Evolutionary conservation across 495 filamentous ascomycete species (phyloP).

Genomic region (Penicillium parvum): DNA sequence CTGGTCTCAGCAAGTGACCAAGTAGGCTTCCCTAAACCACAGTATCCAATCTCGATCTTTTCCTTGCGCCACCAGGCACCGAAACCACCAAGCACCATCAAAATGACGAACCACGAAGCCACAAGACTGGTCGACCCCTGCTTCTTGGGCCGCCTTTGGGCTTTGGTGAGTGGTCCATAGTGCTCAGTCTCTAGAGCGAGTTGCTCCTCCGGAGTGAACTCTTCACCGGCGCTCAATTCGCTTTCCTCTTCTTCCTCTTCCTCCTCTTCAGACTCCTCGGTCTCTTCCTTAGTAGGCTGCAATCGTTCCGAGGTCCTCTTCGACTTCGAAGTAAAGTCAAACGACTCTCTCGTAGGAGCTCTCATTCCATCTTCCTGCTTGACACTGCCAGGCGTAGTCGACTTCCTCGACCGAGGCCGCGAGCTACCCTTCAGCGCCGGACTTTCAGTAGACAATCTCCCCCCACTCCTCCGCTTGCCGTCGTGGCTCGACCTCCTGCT

Average conservation of each 20-base stretch:
- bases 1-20: constrained; percentile 48
- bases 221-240: constrained; percentile 66
- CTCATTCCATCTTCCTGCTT: constrained; percentile 37
- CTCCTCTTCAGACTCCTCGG: constrained; percentile 33
- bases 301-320: too few species aligned
- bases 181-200: constrained; percentile 63
- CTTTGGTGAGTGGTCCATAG: constrained; percentile 20
- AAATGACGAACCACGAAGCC: constrained; percentile 61
- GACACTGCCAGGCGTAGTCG: constrained; percentile 27
- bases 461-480: constrained; percentile 47
- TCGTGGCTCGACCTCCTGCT: constrained; percentile 37
- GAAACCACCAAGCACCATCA: constrained; percentile 65
- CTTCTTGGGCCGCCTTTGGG: constrained; percentile 33
- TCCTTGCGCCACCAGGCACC: constrained; percentile 85
- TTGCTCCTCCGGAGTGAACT: constrained; percentile 90
- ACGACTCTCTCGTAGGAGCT: constrained; percentile 39
- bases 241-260: constrained; percentile 41
- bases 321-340: constrained; percentile 44
- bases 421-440: constrained; percentile 29
- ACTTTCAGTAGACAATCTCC: constrained; percentile 34
- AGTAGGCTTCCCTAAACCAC: constrained; percentile 72
- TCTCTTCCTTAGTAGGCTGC: constrained; percentile 22
- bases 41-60: constrained; percentile 91
- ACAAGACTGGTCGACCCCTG: constrained; percentile 36
- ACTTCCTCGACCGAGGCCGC: constrained; percentile 36